These are phyloP conservation scores for Coelastrella sp. DNA, from an alignment of 139 green algal genomes.

Conservation along the genomic window DNA sequence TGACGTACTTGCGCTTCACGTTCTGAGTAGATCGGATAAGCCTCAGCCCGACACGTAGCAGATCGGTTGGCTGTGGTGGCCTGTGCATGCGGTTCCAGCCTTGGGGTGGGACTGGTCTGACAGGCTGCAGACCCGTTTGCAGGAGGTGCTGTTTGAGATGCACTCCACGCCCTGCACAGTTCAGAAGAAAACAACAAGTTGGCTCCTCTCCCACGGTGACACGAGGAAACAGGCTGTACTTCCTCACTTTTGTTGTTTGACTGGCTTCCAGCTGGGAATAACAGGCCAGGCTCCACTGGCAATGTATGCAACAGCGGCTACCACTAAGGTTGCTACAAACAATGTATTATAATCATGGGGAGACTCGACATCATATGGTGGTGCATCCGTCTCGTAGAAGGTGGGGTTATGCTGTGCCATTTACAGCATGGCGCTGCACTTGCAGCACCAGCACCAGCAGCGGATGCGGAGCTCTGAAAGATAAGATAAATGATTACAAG, in stretches of 20 bases:
- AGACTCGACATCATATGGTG: neutral
- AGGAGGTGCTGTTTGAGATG: neutral
- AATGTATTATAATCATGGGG: neutral
- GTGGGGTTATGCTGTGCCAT: neutral
- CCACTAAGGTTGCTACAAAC: conserved; percentile 13
- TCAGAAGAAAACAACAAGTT: too few species aligned
- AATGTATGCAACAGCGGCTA: neutral
- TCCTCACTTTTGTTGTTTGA: neutral
- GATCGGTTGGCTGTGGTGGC: too few species aligned
- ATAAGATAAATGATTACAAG: neutral
- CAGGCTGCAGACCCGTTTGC: neutral
- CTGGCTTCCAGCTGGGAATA: too few species aligned
- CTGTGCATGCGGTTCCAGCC: too few species aligned
- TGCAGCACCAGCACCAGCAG: too few species aligned
- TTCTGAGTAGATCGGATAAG: too few species aligned
- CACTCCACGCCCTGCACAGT: neutral
- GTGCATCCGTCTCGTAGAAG: neutral
- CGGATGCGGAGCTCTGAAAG: too few species aligned
- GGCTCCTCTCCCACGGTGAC: too few species aligned
- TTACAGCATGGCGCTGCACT: too few species aligned
- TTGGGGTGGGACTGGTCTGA: neutral
- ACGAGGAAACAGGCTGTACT: too few species aligned
- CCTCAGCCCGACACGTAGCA: too few species aligned
- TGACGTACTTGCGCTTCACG: too few species aligned
- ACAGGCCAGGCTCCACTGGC: neutral